Evolutionary conservation across 140 eudicot genomes (phyloP).

Genomic region (Bidens hawaiensis): DNA sequence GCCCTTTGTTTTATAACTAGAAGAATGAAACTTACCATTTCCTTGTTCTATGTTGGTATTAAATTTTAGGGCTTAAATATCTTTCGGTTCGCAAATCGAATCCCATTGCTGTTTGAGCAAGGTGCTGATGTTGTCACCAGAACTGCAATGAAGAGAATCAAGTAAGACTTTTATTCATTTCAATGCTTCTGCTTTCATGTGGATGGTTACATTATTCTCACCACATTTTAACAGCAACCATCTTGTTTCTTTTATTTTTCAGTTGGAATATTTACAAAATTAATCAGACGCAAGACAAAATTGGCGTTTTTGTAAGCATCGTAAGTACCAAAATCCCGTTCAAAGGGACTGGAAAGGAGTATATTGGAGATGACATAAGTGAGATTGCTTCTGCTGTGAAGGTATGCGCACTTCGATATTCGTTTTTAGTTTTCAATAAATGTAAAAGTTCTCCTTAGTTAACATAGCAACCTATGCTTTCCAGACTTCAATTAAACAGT

Average conservation of each 20-base stretch:
- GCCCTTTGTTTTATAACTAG: background rate
- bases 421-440: background rate
- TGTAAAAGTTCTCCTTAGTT: conserved; percentile 12
- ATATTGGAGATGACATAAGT: conserved; percentile 98
- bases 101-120: conserved; percentile 97
- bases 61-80: conserved; percentile 75
- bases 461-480: conserved; percentile 19
- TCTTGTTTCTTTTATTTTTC: conserved; percentile 22
- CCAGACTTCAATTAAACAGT: conserved; percentile 82
- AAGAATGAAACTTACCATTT: conserved; percentile 13
- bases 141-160: conserved; percentile 91
- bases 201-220: background rate
- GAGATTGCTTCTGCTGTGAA: conserved; percentile 97
- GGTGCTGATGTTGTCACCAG: conserved; percentile 99
- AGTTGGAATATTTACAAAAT: conserved; percentile 97
- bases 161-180: conserved; percentile 40
- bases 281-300: conserved; percentile 93
- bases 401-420: conserved; percentile 32
- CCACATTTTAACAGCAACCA: background rate
- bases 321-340: conserved; percentile 98
- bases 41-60: conserved; percentile 13
- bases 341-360: conserved; percentile 99
- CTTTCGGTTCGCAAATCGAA: conserved; percentile 97
- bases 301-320: conserved; percentile 97
- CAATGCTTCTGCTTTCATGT: background rate